Percentiles rank a stretch among this genome's conserved stretches.
Evolutionary conservation across 768 basidiomycete genomes (phyloP).

Genomic region (Dendrothele bispora): DNA sequence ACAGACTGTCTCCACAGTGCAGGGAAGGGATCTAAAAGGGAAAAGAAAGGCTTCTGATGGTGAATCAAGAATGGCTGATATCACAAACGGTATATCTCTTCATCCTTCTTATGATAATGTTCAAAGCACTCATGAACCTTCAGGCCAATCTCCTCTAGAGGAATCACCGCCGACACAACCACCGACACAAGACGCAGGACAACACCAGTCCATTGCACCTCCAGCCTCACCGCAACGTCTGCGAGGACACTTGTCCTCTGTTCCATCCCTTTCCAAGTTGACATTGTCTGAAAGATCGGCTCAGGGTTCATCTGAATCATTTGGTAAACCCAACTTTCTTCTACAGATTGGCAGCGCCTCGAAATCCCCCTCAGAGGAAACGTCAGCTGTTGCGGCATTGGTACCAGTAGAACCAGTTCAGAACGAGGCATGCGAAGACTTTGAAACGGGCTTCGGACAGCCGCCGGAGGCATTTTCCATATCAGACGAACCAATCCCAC

Average conservation of each 20-base stretch:
- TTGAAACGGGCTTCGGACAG: neutral
- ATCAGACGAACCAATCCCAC: neutral
- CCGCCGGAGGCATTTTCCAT: neutral
- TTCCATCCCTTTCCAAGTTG: neutral
- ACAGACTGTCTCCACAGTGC: conserved; percentile 11
- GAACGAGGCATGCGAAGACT: neutral
- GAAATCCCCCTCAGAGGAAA: neutral
- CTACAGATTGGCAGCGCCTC: neutral
- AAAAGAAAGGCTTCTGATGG: conserved; percentile 21
- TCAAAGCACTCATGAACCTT: neutral
- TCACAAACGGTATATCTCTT: conserved; percentile 42
- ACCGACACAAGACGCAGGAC: neutral
- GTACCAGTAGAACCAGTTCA: conserved; percentile 1
- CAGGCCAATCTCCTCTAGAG: conserved; percentile 10
- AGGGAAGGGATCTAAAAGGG: conserved; percentile 22
- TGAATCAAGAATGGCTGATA: conserved; percentile 36
- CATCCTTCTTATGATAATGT: neutral
- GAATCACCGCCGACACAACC: conserved; percentile 5
- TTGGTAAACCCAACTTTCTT: conserved; percentile 1
- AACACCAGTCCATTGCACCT: neutral
- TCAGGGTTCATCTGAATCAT: too few species aligned
- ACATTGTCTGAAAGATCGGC: neutral
- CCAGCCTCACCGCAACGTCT: neutral
- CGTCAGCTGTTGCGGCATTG: neutral
- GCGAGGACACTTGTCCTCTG: neutral